Evolutionary conservation across 345 rosid genomes (phyloP).

Genomic region (Balakata baccata): DNA sequence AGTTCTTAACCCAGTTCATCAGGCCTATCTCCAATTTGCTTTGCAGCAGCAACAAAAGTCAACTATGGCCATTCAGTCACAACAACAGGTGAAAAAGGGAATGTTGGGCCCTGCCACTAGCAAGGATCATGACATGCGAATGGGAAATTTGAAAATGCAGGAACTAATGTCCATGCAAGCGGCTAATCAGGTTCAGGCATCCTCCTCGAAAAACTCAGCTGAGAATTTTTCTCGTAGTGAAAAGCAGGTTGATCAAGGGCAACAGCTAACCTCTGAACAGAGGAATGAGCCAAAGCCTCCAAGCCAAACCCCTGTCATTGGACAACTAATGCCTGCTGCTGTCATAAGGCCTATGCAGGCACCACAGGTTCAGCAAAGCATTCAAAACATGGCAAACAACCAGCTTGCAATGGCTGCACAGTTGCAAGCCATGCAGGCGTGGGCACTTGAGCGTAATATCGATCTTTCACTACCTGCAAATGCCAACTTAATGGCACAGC

Average conservation of each 20-base stretch:
- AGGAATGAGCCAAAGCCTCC: slow-evolving; percentile 57
- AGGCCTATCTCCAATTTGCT: slow-evolving; percentile 82
- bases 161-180: slow-evolving; percentile 71
- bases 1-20: slow-evolving; percentile 67
- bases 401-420: slow-evolving; percentile 76
- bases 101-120: slow-evolving; percentile 47
- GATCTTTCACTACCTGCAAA: slow-evolving; percentile 92
- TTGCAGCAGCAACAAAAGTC: slow-evolving; percentile 59
- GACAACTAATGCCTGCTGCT: slow-evolving; percentile 58
- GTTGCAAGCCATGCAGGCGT: slow-evolving; percentile 75
- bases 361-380: slow-evolving; percentile 54
- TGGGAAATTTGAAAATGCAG: slow-evolving; percentile 75
- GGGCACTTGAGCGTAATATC: slow-evolving; percentile 81
- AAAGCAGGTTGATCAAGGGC: slow-evolving; percentile 62
- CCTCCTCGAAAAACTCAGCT: slow-evolving; percentile 65
- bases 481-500: slow-evolving; percentile 77
- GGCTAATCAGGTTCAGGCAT: slow-evolving; percentile 69
- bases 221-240: slow-evolving; percentile 65
- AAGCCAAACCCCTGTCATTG: slow-evolving; percentile 47
- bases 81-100: slow-evolving; percentile 80
- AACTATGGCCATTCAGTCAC: slow-evolving; percentile 43
- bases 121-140: slow-evolving; percentile 65
- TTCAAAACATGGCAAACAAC: slow-evolving; percentile 57
- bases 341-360: slow-evolving; percentile 66
- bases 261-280: slow-evolving; percentile 47